Evolutionary conservation across 2,329 filamentous ascomycete species (phyloP).

Genomic region (Neofusicoccum parvum): DNA sequence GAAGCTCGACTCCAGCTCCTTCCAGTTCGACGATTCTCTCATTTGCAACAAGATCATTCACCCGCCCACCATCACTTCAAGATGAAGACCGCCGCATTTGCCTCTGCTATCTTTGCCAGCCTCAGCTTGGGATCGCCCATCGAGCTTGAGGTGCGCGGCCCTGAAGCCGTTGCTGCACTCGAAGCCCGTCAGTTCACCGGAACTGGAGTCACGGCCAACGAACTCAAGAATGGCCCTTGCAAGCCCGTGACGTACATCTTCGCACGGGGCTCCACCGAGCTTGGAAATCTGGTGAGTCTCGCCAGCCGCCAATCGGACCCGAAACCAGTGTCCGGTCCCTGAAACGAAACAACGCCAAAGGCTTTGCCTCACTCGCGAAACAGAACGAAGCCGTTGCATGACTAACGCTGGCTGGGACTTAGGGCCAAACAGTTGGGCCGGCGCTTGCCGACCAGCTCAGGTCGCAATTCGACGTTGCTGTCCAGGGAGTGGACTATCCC

Average conservation of each 20-base stretch:
- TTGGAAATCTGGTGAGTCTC: conserved; percentile 32
- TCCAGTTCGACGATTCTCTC: neutral
- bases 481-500: conserved; percentile 41
- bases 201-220: neutral
- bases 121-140: neutral
- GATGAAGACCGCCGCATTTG: neutral
- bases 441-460: conserved; percentile 29
- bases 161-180: neutral
- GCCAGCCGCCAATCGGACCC: neutral
- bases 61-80: neutral
- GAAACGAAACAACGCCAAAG: neutral
- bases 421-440: conserved; percentile 30
- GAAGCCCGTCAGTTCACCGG: neutral
- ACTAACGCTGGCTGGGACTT: neutral
- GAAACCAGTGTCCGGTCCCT: neutral
- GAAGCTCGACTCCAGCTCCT: neutral
- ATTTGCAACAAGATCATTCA: neutral
- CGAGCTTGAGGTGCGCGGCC: neutral
- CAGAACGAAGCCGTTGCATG: too few species aligned
- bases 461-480: conserved; percentile 32
- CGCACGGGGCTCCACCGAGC: conserved; percentile 30
- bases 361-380: too few species aligned
- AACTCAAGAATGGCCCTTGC: conserved; percentile 22
- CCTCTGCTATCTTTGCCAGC: neutral
- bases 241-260: conserved; percentile 34